Percentiles rank a stretch among this genome's conserved stretches.
phyloP scores from a whole-genome alignment of 495 filamentous ascomycete species.

The Parmelia sp. region DNA sequence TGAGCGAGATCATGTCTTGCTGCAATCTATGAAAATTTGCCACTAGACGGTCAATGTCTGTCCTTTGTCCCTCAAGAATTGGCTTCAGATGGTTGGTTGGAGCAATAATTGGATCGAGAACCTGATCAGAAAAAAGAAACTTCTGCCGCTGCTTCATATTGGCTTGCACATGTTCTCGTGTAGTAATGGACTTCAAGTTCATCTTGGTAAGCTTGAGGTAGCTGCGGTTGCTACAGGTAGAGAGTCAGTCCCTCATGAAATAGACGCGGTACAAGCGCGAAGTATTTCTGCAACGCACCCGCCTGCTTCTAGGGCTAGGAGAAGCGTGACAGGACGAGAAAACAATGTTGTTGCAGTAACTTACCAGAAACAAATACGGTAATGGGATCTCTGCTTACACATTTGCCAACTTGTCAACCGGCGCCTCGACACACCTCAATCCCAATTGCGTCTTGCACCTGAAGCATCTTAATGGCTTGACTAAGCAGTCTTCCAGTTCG shows the following conservation, averaged over 20 bases:
- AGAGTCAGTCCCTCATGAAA: constrained; percentile 3
- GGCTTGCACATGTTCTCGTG: neutral
- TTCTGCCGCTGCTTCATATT: neutral
- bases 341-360: neutral
- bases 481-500: constrained; percentile 11
- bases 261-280: neutral
- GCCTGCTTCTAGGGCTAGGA: neutral
- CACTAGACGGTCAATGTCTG: constrained; percentile 7
- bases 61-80: constrained; percentile 1
- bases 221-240: constrained; percentile 9
- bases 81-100: neutral
- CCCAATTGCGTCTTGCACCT: constrained; percentile 9
- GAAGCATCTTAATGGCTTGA: constrained; percentile 13
- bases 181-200: constrained; percentile 7
- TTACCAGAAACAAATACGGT: neutral
- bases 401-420: neutral
- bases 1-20: constrained; percentile 3
- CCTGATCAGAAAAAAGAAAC: neutral
- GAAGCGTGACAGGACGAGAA: neutral
- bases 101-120: neutral
- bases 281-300: neutral
- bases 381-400: constrained; percentile 1
- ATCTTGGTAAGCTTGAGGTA: constrained; percentile 17
- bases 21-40: constrained; percentile 1
- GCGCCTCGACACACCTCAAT: constrained; percentile 13